Evolutionary conservation across 305 asterid genomes (phyloP), one percentile per base, ranked within the genome.

Genomic region (Euphrasia arctica): DNA sequence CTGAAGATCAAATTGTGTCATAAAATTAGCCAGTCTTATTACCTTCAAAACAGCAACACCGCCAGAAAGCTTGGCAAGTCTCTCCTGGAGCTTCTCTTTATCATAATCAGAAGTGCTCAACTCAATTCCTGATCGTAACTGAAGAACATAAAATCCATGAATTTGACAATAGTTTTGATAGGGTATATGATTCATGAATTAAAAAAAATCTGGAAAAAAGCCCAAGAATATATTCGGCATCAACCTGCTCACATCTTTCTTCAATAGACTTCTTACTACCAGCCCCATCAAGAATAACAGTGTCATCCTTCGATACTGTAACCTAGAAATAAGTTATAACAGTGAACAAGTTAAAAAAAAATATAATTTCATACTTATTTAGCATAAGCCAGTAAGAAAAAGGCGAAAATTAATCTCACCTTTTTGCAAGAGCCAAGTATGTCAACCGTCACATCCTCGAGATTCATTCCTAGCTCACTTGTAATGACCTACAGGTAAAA

Each of bases 41-140:
- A 85, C 93, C 85, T 85, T 85, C 61, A 85, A 60, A n/a, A 85
- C 94, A 66, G 88, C 94, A 48, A 83, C 88, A 69, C 94, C 94
- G 68, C 94, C 93, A 29, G 87, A 83, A 29, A 85, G 82, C 69
- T 81, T 83, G 60, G 90, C 87, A 3, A 83, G 79, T 58, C 90
- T 79, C 51, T 79, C 90, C 60, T 79, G 80, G 32, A 79, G 65
- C 74, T 81, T 83, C 75, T 81, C 87, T 75, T 81, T 83, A 60
- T 83, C 85, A 55, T 79, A 81, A 29, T 78, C 85, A 54, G 83
- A 77, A 22, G 83, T 79, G 74, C 77, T 81, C 68, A 66, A 67
- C 48, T 81, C 86, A 8, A 78, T 72, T 29, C 70, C 66, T 63
- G 82, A 81, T 8, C 86, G 58, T 50, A 63, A 63, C 67, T 63